These are phyloP conservation scores for Fusarium azukiicola DNA, from an alignment of 2,329 filamentous ascomycete species.

Conservation along the genomic window DNA sequence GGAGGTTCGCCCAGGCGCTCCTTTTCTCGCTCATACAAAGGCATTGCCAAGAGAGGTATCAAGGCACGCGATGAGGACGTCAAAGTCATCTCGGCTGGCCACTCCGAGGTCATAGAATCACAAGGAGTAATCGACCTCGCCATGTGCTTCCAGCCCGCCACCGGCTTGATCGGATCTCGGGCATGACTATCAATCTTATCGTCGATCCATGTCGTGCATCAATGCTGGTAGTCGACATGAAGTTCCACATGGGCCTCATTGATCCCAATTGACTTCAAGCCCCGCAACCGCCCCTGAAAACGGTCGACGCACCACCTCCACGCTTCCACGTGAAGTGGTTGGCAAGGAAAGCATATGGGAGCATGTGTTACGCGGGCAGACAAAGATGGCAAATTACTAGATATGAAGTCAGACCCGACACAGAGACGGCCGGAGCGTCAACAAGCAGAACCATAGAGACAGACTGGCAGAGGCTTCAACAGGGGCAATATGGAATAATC, in stretches of 20 bases:
- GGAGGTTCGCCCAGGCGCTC: too few species aligned
- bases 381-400: neutral
- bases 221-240: neutral
- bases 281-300: constrained; percentile 6
- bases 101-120: too few species aligned
- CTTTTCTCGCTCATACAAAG: too few species aligned
- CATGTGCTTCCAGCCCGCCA: neutral
- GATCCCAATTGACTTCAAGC: constrained; percentile 8
- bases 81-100: too few species aligned
- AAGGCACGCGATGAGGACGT: too few species aligned
- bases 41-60: too few species aligned
- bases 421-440: too few species aligned
- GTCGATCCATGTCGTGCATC: neutral
- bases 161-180: constrained; percentile 2
- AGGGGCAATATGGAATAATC: neutral
- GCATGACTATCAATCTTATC: neutral
- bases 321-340: neutral
- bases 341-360: neutral
- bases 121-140: neutral
- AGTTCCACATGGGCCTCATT: constrained; percentile 11
- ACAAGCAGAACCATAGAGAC: neutral
- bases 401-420: too few species aligned
- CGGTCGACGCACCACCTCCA: neutral
- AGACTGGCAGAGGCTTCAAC: neutral
- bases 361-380: neutral